Evolutionary conservation across 2,329 filamentous ascomycete genomes (phyloP).

Genomic region (Claviceps sp.): DNA sequence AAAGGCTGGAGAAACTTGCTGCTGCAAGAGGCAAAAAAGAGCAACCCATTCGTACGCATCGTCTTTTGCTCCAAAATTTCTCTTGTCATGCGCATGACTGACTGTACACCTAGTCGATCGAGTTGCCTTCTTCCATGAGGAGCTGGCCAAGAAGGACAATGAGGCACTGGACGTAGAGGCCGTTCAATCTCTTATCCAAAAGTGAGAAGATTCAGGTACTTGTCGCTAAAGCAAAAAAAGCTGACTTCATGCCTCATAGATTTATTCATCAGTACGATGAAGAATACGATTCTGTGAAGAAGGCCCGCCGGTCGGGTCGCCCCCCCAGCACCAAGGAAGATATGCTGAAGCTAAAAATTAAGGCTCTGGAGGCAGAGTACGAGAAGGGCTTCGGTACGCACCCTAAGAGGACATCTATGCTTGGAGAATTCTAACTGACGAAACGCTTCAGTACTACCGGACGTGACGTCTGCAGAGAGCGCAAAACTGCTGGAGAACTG

Average conservation of each 20-base stretch:
- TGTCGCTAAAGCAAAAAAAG: slow-evolving; percentile 4
- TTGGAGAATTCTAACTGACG: slow-evolving; percentile 7
- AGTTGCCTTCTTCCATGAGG: slow-evolving; percentile 54
- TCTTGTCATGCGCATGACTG: slow-evolving; percentile 2
- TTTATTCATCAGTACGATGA: slow-evolving; percentile 58
- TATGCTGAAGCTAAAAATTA: slow-evolving; percentile 57
- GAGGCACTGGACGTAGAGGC: slow-evolving; percentile 38
- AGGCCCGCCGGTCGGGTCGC: slow-evolving; percentile 61
- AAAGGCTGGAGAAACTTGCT: slow-evolving; percentile 62
- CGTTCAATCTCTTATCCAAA: slow-evolving; percentile 47
- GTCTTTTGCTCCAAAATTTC: not conserved
- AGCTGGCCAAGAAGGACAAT: slow-evolving; percentile 34
- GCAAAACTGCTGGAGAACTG: slow-evolving; percentile 54
- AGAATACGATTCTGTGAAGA: slow-evolving; percentile 52
- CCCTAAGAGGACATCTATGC: not conserved
- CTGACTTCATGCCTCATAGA: slow-evolving; percentile 24
- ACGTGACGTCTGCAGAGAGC: slow-evolving; percentile 56
- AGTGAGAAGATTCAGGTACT: slow-evolving; percentile 28
- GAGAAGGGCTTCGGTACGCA: slow-evolving; percentile 65
- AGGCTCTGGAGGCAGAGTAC: slow-evolving; percentile 64
- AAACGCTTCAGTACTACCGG: slow-evolving; percentile 46
- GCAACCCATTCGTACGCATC: slow-evolving; percentile 50
- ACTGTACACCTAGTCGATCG: slow-evolving; percentile 20
- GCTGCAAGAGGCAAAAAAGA: slow-evolving; percentile 61
- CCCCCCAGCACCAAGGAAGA: slow-evolving; percentile 69